These are phyloP conservation scores for Ochromonas danica DNA, from an alignment of 108 stramenopile genomes.

Conservation along the genomic window DNA sequence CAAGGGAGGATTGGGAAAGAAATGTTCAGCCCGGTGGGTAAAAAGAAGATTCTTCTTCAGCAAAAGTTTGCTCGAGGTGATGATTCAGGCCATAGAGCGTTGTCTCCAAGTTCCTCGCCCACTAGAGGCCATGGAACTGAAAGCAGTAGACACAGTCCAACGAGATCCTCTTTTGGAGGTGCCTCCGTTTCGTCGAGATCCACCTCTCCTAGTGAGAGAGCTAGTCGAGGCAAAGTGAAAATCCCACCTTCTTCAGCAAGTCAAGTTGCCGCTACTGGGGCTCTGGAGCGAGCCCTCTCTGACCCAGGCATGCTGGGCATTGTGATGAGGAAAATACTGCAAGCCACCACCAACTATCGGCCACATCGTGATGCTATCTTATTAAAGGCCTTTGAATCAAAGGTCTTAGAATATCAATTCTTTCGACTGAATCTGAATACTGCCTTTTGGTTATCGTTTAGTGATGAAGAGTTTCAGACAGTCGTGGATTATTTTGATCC, in stretches of 20 bases:
- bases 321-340: not conserved
- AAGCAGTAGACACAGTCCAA: not conserved
- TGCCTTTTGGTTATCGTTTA: slow-evolving; percentile 18
- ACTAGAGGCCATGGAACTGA: not conserved
- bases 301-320: not conserved
- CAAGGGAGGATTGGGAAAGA: too few relatives aligned
- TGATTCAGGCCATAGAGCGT: not conserved
- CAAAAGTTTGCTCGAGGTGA: not conserved
- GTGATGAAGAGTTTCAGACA: slow-evolving; percentile 24
- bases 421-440: slow-evolving; percentile 11
- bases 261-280: not conserved
- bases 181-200: not conserved
- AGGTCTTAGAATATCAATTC: not conserved
- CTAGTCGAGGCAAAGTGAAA: too few relatives aligned
- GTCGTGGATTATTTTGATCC: not conserved
- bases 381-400: slow-evolving; percentile 11
- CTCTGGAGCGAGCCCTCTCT: not conserved
- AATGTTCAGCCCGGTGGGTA: slow-evolving; percentile 32
- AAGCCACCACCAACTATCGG: slow-evolving; percentile 16
- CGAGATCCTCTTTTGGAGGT: not conserved
- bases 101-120: not conserved
- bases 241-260: not conserved
- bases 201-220: not conserved
- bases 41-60: slow-evolving; percentile 31
- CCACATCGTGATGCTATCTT: slow-evolving; percentile 1